Conservation (phyloP, 768 basidiomycete genomes). For the Suillus paluster region DNA sequence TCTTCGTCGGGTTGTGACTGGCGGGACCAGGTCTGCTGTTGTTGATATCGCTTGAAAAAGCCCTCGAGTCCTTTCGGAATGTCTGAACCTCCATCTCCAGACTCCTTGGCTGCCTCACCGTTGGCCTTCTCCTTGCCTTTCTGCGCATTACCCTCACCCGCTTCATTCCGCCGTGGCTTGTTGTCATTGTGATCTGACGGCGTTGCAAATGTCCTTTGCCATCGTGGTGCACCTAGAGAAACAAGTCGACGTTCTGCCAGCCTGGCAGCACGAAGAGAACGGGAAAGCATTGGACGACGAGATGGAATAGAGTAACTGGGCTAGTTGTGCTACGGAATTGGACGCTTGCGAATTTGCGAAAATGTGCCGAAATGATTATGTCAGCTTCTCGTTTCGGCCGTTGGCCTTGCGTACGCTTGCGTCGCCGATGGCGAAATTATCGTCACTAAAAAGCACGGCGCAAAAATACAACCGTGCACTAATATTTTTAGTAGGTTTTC, state of each 20-base stretch:
- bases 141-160: conserved; percentile 31
- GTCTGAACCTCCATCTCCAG: conserved; percentile 36
- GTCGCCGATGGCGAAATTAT: neutral
- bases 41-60: conserved; percentile 73
- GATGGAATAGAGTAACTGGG: neutral
- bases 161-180: conserved; percentile 28
- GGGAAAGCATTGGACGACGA: conserved; percentile 56
- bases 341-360: conserved; percentile 5
- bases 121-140: conserved; percentile 41
- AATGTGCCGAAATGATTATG: conserved; percentile 7
- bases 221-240: conserved; percentile 33
- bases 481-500: neutral
- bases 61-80: conserved; percentile 74
- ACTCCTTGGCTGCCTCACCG: conserved; percentile 39
- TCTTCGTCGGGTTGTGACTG: conserved; percentile 35
- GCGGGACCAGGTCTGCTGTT: conserved; percentile 35
- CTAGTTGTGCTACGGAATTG: conserved; percentile 1
- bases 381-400: conserved; percentile 11
- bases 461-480: neutral
- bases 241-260: conserved; percentile 47
- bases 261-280: conserved; percentile 58
- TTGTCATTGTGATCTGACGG: conserved; percentile 40
- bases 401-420: neutral
- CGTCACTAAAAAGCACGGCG: neutral
- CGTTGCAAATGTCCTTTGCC: conserved; percentile 52